A percentile compares a stretch with the other conserved stretches of the same genome.
Conservation (phyloP, 2,329 filamentous ascomycete genomes). For the Ceratocystis colombiana region DNA sequence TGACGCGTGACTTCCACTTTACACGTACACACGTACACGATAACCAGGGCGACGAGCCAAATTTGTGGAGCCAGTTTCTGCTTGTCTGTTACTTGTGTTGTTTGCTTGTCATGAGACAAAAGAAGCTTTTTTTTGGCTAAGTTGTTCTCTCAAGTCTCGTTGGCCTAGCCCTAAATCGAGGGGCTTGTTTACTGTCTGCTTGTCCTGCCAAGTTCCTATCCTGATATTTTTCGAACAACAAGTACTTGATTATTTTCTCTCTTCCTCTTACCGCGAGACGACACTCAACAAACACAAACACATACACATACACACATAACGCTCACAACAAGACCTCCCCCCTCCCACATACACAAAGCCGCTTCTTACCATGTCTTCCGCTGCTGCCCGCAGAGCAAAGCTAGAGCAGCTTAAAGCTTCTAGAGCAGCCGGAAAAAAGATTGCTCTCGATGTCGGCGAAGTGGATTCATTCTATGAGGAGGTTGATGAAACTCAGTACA, state of each 20-base stretch:
- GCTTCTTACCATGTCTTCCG: slow-evolving; percentile 36
- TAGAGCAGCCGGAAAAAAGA: slow-evolving; percentile 82
- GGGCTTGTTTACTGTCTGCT: neutral
- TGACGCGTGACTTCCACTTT: slow-evolving; percentile 20
- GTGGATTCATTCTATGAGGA: slow-evolving; percentile 84
- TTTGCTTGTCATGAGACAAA: neutral
- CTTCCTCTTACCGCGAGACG: neutral
- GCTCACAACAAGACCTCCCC: neutral
- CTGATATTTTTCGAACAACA: neutral
- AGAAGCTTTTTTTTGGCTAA: neutral
- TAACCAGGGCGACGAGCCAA: neutral
- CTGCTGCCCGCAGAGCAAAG: slow-evolving; percentile 39
- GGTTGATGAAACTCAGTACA: slow-evolving; percentile 93
- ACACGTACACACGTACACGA: slow-evolving; percentile 21
- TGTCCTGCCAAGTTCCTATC: neutral
- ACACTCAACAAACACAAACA: neutral
- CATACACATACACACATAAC: neutral
- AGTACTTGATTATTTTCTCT: neutral
- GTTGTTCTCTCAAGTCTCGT: too few species aligned
- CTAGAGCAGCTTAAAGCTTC: slow-evolving; percentile 74
- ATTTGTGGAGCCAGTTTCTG: neutral
- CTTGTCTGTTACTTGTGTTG: neutral
- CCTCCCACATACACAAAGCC: neutral
- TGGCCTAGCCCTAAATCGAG: neutral
- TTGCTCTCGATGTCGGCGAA: slow-evolving; percentile 75